Conservation (phyloP, 2,329 filamentous ascomycete genomes). For the Penicillium sp. region DNA sequence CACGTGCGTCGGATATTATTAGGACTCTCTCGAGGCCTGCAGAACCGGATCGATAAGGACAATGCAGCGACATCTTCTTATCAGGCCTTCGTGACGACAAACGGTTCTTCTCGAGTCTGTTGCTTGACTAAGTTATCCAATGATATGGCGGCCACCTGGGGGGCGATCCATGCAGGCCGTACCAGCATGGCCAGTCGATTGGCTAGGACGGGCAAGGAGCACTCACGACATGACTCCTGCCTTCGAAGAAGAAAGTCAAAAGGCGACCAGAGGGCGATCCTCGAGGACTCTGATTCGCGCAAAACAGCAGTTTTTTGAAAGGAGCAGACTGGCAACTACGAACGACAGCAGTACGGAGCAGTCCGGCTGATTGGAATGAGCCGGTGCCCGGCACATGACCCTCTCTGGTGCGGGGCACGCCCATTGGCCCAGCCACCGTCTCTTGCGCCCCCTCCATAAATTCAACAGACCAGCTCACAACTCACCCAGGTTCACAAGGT, state of each 20-base stretch:
- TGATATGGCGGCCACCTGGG: conserved; percentile 19
- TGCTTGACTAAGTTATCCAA: conserved; percentile 14
- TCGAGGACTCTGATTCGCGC: conserved; percentile 1
- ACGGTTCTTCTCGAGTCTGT: conserved; percentile 1
- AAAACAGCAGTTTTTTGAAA: neutral
- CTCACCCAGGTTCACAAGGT: neutral
- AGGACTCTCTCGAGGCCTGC: neutral
- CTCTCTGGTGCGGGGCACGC: conserved; percentile 3
- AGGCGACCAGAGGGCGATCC: neutral
- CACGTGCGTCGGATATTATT: neutral
- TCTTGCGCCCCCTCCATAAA: conserved; percentile 19
- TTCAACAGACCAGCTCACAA: neutral
- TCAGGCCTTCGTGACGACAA: neutral
- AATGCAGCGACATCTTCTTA: neutral
- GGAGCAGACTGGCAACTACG: conserved; percentile 4
- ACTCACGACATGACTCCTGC: conserved; percentile 5
- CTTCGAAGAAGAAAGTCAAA: conserved; percentile 1
- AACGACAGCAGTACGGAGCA: conserved; percentile 15
- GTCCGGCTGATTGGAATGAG: conserved; percentile 9
- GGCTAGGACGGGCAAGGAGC: conserved; percentile 10
- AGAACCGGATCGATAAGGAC: neutral
- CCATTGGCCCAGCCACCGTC: conserved; percentile 39
- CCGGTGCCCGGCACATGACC: conserved; percentile 19
- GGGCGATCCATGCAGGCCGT: conserved; percentile 23
- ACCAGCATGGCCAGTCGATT: conserved; percentile 4